These are phyloP conservation scores for Wickerhamomyces canadensis DNA, from an alignment of 805 yeast genomes.

Conservation along the genomic window DNA sequence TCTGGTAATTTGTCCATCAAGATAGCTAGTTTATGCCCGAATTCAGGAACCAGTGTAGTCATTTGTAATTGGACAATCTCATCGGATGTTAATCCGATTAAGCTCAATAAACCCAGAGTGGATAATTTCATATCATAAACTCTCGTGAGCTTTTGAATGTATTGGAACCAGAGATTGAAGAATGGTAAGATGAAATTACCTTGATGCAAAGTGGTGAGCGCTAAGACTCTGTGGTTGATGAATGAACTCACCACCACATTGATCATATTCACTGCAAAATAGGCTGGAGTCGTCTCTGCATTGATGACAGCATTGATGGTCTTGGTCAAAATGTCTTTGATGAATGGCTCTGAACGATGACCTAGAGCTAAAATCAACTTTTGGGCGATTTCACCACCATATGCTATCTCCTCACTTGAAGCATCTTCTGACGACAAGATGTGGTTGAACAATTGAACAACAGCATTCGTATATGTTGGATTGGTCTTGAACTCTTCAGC, in stretches of 20 bases:
- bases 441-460: slow-evolving; percentile 44
- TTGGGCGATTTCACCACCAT: slow-evolving; percentile 60
- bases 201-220: slow-evolving; percentile 47
- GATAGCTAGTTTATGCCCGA: slow-evolving; percentile 46
- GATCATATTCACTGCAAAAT: slow-evolving; percentile 42
- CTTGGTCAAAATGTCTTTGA: slow-evolving; percentile 35
- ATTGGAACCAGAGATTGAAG: slow-evolving; percentile 58
- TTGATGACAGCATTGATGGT: slow-evolving; percentile 35
- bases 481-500: slow-evolving; percentile 41
- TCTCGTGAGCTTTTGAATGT: slow-evolving; percentile 49
- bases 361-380: slow-evolving; percentile 57
- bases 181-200: slow-evolving; percentile 41
- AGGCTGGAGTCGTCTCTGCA: slow-evolving; percentile 19
- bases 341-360: slow-evolving; percentile 36
- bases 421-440: slow-evolving; percentile 40
- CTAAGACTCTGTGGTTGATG: slow-evolving; percentile 49
- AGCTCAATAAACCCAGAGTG: slow-evolving; percentile 56
- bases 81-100: slow-evolving; percentile 28
- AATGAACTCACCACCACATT: slow-evolving; percentile 63
- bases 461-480: slow-evolving; percentile 40
- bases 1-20: slow-evolving; percentile 60
- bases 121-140: slow-evolving; percentile 81
- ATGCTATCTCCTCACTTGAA: slow-evolving; percentile 49
- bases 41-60: slow-evolving; percentile 34
- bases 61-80: slow-evolving; percentile 30